A percentile compares a stretch with the other conserved stretches of the same genome.
Evolutionary conservation across 345 rosid genomes (phyloP).

Genomic region (Lepidium sativum): DNA sequence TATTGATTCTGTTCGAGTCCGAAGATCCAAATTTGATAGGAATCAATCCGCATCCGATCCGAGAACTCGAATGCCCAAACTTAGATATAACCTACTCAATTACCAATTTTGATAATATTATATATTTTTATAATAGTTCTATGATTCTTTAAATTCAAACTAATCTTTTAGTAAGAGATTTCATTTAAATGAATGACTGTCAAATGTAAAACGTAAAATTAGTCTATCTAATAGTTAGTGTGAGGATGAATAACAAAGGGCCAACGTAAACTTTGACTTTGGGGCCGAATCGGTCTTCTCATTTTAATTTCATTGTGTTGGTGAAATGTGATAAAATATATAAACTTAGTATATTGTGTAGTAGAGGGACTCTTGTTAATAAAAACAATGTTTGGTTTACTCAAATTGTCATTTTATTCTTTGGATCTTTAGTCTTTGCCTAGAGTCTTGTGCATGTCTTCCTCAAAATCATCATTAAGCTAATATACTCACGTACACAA

Average conservation of each 20-base stretch:
- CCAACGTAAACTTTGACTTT: conserved; percentile 29
- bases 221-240: background rate
- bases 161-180: too few species aligned
- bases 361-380: conserved; percentile 20
- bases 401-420: conserved; percentile 24
- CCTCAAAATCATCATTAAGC: conserved; percentile 24
- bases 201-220: background rate
- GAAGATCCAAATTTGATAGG: too few species aligned
- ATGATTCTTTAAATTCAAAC: too few species aligned
- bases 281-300: conserved; percentile 14
- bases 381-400: conserved; percentile 34
- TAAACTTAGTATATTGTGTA: conserved; percentile 22
- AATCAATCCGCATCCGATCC: too few species aligned
- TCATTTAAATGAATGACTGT: too few species aligned
- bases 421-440: conserved; percentile 18
- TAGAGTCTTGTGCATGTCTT: conserved; percentile 22
- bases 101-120: too few species aligned
- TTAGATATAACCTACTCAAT: too few species aligned
- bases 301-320: background rate
- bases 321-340: background rate
- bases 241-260: conserved; percentile 9
- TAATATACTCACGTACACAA: conserved; percentile 5
- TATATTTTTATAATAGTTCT: too few species aligned
- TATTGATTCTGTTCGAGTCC: too few species aligned
- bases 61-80: too few species aligned